These are phyloP conservation scores for Solanum hybrid DNA, from an alignment of 305 asterid species.

Conservation along the genomic window DNA sequence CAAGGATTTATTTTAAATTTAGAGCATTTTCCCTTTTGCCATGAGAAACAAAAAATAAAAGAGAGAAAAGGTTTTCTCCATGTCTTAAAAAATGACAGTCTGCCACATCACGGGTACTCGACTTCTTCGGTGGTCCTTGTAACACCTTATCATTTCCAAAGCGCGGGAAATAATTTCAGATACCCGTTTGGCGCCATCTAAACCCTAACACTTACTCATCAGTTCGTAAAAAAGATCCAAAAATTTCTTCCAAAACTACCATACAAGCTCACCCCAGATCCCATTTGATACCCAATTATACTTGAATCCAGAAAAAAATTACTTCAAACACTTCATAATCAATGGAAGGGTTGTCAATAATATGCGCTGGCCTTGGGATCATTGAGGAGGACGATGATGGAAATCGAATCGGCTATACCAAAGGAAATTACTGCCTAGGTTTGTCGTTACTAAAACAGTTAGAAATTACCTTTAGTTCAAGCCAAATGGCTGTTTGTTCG, in stretches of 20 bases:
- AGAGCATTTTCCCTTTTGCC: background rate
- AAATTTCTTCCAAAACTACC: background rate
- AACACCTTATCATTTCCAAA: background rate
- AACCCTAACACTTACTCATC: background rate
- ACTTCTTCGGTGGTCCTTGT: background rate
- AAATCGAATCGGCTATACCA: constrained; percentile 48
- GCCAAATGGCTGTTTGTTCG: background rate
- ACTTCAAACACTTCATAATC: background rate
- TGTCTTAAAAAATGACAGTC: background rate
- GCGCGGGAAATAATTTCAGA: constrained; percentile 1
- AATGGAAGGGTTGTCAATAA: constrained; percentile 74
- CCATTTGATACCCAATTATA: background rate
- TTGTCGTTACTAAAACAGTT: background rate
- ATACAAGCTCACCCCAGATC: background rate
- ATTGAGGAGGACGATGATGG: constrained; percentile 61
- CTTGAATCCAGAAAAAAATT: background rate
- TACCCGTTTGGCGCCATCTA: background rate
- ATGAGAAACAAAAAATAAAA: background rate
- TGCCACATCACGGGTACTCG: background rate
- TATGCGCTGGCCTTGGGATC: constrained; percentile 73
- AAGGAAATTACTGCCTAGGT: constrained; percentile 71
- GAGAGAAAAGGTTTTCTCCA: background rate
- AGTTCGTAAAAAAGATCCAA: background rate
- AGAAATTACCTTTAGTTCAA: background rate
- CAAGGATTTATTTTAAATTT: background rate